Evolutionary conservation across 2,329 filamentous ascomycete genomes (phyloP), one percentile per base, ranked within the genome.

Genomic region (Nannizziopsis arthrosporioides): DNA sequence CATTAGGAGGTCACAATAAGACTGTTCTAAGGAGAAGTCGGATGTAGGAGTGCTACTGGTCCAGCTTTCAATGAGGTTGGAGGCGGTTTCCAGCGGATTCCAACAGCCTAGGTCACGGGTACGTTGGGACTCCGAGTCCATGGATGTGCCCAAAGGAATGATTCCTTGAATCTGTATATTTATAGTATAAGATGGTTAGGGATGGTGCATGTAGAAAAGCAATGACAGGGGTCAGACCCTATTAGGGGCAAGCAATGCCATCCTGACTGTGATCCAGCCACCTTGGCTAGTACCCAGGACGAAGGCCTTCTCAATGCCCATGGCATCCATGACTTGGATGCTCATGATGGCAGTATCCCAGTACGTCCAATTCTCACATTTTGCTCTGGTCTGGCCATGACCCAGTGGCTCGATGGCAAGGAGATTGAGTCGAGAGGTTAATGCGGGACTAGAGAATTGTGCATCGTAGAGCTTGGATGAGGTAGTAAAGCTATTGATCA

Each of bases 261-360:
- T 75, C 14, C 72, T 55, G 4, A 68, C 66, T 1, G 68, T 67
- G 9, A 77, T 68, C 71, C 72, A 77, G 0, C 74, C 73, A 0
- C 73, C 74, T 56, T 77, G 74, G 50, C 70, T 73, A 1, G 73
- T 76, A 0, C 74, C 73, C 15, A 75, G 59, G 0, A 66, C 68
- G 51, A 74, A 74, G 0, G 66, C 66, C 52, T 67, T 69, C 11
- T 65, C 53, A 14, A 74, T 66, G 0, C 62, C 61, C 6, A 75
- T 49, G 4, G 66, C 66, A 35, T 77, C 70, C 67, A 80, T 65
- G 1, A 76, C 73, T 61, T 80, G 75, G 27, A 67, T 44, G 9
- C 71, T 70, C 71, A 80, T 74, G 47, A 68, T 64, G 1, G 72
- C 72, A 0, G 71, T 68, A 54, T 75, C 73, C 74, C 74, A 77